Evolutionary conservation across 345 rosid species (phyloP), one percentile per base, ranked within the genome.

Genomic region (Sisymbrium altissimum): DNA sequence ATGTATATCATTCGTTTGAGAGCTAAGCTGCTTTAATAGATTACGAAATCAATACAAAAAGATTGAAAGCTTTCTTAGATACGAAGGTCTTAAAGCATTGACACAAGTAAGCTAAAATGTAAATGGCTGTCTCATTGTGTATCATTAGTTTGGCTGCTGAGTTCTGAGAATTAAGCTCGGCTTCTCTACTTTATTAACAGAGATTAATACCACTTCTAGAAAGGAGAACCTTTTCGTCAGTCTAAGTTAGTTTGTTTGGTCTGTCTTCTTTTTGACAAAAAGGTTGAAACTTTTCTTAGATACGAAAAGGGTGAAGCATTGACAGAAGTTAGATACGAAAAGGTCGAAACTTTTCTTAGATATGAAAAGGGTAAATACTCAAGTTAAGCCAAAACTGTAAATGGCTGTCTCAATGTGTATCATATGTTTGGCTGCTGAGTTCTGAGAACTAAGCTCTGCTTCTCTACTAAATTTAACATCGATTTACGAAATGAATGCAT

Each of bases 401-500:
- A n/a, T 11, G 32, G 2, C 8, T 50, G 32, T 13, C 59, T 53
- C 21, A 36, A 9, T 60, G 54, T 39, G 33, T 27, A 11, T 39
- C 45, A 38, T 60, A 25, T 27, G 52, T 64, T 23, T 64, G 46
- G 61, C 14, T 23, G 43, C 5, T 72, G 4, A 29, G 55, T 52
- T 62, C 1, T 62, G 45, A 27, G 25, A 72, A 5, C 29, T 9
- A n/a, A 36, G 43, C 62, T 7, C 7, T 71, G 46, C 62, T 72
- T 52, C 25, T 17, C 21, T 60, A 10, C 41, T 14, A 1, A 48
- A 25, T 46, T 17, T 19, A n/a, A 19, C 12, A 32, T 8, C 27
- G 32, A 30, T n/a, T 64, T 64, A 50, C 12, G 19, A 62, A 23
- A 64, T 53, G 75, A 77, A 29, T 25, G 57, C 36, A 44, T 66